Conservation (phyloP, 2,329 filamentous ascomycete species). For the Paecilomyces formosus region DNA sequence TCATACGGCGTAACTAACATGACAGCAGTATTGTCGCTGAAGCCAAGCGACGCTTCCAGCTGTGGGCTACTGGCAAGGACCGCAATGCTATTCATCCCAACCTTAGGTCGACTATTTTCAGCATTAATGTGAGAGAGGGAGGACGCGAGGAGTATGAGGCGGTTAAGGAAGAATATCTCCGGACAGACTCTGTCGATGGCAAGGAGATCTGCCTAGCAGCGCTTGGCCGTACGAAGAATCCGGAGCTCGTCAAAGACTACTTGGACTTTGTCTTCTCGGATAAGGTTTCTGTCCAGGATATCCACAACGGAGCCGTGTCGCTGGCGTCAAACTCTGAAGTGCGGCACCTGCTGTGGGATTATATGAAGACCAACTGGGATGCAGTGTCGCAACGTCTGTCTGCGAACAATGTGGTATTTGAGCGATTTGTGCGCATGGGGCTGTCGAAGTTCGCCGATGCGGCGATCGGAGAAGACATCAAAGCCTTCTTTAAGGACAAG, state of each 20-base stretch:
- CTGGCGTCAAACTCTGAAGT: slow-evolving; percentile 67
- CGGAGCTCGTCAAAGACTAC: slow-evolving; percentile 60
- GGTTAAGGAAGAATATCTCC: slow-evolving; percentile 78
- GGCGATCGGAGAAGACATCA: slow-evolving; percentile 66
- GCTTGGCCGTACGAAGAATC: slow-evolving; percentile 65
- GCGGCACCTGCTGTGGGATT: slow-evolving; percentile 74
- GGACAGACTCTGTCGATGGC: slow-evolving; percentile 78
- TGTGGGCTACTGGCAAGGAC: slow-evolving; percentile 63
- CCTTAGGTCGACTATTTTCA: slow-evolving; percentile 72
- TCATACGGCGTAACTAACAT: slow-evolving; percentile 6
- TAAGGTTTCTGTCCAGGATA: slow-evolving; percentile 77
- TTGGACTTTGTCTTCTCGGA: slow-evolving; percentile 72
- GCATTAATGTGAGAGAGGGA: slow-evolving; percentile 67
- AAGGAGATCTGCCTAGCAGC: slow-evolving; percentile 76
- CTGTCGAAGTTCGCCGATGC: slow-evolving; percentile 71
- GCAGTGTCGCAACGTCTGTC: slow-evolving; percentile 63
- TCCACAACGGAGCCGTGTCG: slow-evolving; percentile 70
- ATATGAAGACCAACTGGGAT: slow-evolving; percentile 77
- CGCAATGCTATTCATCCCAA: slow-evolving; percentile 69
- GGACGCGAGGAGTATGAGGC: slow-evolving; percentile 61
- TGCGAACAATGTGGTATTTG: slow-evolving; percentile 77
- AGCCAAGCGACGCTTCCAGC: slow-evolving; percentile 69
- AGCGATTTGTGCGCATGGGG: slow-evolving; percentile 75
- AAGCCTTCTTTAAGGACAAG: slow-evolving; percentile 76
- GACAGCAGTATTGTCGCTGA: slow-evolving; percentile 57